A percentile compares a stretch with the other conserved stretches of the same genome.
These are phyloP conservation scores for Citrus maxima DNA, from an alignment of 345 rosid genomes.

Conservation along the genomic window DNA sequence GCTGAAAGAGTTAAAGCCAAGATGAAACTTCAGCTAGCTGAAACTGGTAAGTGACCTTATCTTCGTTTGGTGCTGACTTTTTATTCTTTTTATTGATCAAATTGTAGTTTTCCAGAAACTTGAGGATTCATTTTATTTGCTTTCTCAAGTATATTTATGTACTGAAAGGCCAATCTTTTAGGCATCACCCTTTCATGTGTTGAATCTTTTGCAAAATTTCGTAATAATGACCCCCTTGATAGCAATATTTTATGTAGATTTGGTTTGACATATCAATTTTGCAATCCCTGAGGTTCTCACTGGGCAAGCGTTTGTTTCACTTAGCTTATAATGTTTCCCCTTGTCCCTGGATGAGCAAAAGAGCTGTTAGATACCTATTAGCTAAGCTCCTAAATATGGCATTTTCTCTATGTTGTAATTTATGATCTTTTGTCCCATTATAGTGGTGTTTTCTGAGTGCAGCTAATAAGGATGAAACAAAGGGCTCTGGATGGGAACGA, in stretches of 20 bases:
- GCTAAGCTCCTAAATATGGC: neutral
- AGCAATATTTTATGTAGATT: neutral
- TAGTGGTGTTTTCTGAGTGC: constrained; percentile 21
- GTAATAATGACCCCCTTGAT: neutral
- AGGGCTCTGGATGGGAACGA: constrained; percentile 83
- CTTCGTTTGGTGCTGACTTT: neutral
- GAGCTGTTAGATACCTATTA: neutral
- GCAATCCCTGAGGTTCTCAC: neutral
- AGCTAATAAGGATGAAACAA: constrained; percentile 78
- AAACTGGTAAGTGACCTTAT: constrained; percentile 51
- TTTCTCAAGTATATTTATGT: neutral
- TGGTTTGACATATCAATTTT: neutral
- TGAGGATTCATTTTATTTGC: neutral
- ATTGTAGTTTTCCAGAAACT: neutral
- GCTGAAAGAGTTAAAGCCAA: constrained; percentile 89
- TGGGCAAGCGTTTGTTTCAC: neutral
- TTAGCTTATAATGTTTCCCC: neutral
- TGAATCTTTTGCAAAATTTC: neutral
- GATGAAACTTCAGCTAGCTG: constrained; percentile 86
- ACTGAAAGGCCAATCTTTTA: neutral
- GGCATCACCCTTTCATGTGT: neutral
- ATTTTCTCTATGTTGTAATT: neutral
- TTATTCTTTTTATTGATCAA: neutral
- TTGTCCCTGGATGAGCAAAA: neutral
- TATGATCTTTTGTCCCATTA: neutral